Base-by-base conservation (phyloP, 495 filamentous ascomycete species). In the Penicillium alfredii region DNA sequence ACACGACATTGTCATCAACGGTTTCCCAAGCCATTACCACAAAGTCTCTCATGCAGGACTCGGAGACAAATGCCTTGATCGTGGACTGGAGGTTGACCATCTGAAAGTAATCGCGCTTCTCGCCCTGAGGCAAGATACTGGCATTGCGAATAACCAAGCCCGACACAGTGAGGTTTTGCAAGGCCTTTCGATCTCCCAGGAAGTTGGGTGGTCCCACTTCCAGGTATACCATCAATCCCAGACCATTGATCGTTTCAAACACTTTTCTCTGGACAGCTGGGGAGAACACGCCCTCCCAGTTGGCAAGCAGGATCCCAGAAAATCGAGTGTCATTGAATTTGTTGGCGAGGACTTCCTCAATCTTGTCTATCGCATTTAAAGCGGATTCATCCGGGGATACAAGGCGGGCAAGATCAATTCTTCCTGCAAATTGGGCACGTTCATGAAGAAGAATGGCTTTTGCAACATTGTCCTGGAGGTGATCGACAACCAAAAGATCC, bases 21-120 rank as follows among this genome's bases (percentile, higher is more conserved):
- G 69, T 76, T 40, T 80, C 76, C 76, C 76, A 78, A 1, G 56
- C 55, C 38, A 66, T 49, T 1, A 69, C 64, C 1, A 62, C 55
- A 44, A 72, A 72, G 26, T 67, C 64, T 39, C 67, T 48, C 47
- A 68, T 52, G 30, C 68, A 73, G 14, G 68, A 53, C 43, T 77
- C 70, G 1, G 69, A 72, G 11, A 74, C 73, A 32, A 77, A 73
- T 1, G 72, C 70, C 34, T 74, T 74, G 42, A 74, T 67, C 1
- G 68, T 61, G 5, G 63, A 33, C 28, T 63, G 64, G 27, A 74
- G 45, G 2, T 52, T 42, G 8, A 47, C 34, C 38, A 70, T 58
- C 14, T 65, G 58, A 42, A 76, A 76, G 35, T 72, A 74, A 35
- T 76, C 72, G 1, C 72, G 54, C 33, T 72, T 66, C 25, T 66